Evolutionary conservation across 2,329 filamentous ascomycete species (phyloP).

Genomic region (Cadophora sp.): DNA sequence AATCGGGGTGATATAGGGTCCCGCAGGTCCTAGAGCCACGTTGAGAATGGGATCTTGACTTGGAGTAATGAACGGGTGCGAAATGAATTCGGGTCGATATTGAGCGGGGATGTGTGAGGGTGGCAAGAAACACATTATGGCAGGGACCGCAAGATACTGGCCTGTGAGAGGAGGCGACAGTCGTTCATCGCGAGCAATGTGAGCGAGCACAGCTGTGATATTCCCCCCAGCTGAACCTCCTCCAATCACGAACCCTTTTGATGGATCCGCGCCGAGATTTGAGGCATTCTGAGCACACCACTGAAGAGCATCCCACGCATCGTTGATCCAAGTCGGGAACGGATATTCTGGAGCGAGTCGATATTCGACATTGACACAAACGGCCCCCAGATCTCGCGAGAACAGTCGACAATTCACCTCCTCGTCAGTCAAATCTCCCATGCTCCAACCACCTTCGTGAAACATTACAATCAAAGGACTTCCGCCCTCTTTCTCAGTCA

Average conservation of each 20-base stretch:
- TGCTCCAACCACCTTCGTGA: constrained; percentile 46
- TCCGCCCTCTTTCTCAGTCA: constrained; percentile 19
- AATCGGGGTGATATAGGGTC: constrained; percentile 15
- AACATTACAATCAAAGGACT: constrained; percentile 45
- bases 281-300: constrained; percentile 52
- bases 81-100: constrained; percentile 25
- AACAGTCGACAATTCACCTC: constrained; percentile 44
- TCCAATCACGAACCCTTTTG: constrained; percentile 54
- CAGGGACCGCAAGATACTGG: constrained; percentile 52
- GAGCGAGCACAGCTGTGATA: constrained; percentile 48
- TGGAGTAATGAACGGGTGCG: constrained; percentile 26
- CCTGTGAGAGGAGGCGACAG: constrained; percentile 54
- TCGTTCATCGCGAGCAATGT: constrained; percentile 50
- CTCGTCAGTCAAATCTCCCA: constrained; percentile 46
- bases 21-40: constrained; percentile 12
- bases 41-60: constrained; percentile 26
- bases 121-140: constrained; percentile 27
- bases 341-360: constrained; percentile 54
- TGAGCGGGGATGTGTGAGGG: constrained; percentile 21
- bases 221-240: constrained; percentile 56
- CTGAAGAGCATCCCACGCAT: constrained; percentile 53
- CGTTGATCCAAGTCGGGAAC: constrained; percentile 52
- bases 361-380: constrained; percentile 51
- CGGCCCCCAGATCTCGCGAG: constrained; percentile 43
- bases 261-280: constrained; percentile 50